phyloP scores from a whole-genome alignment of 1,284 basidiomycete species.

The Cutaneotrichosporon sp. region DNA sequence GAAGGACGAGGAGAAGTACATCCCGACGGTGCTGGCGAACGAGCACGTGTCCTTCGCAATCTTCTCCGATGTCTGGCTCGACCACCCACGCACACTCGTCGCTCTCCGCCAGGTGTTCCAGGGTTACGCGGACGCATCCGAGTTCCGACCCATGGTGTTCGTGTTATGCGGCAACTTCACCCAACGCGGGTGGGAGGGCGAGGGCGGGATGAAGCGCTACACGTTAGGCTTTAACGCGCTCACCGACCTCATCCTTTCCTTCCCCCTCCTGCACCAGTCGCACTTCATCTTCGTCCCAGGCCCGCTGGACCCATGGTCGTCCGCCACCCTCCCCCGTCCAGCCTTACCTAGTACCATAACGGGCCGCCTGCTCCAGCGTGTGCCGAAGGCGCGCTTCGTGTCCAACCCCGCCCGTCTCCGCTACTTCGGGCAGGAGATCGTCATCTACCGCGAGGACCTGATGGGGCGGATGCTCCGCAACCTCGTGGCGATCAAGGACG shows the following conservation, averaged over 20 bases:
- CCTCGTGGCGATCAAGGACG: slow-evolving; percentile 78
- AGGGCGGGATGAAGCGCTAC: slow-evolving; percentile 76
- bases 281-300: slow-evolving; percentile 96
- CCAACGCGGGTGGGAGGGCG: slow-evolving; percentile 75
- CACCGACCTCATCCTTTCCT: slow-evolving; percentile 78
- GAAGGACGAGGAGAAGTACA: slow-evolving; percentile 70
- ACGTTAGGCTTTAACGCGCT: slow-evolving; percentile 84
- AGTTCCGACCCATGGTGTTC: slow-evolving; percentile 80
- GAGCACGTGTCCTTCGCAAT: slow-evolving; percentile 85
- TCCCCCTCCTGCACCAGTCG: slow-evolving; percentile 75
- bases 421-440: slow-evolving; percentile 95
- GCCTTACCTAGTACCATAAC: slow-evolving; percentile 74
- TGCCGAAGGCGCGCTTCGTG: slow-evolving; percentile 78
- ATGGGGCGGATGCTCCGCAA: slow-evolving; percentile 95
- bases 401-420: slow-evolving; percentile 93
- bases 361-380: slow-evolving; percentile 65
- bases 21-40: slow-evolving; percentile 48
- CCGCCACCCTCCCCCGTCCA: slow-evolving; percentile 75
- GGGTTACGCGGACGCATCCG: slow-evolving; percentile 81
- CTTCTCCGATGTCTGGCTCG: slow-evolving; percentile 77
- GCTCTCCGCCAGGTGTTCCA: slow-evolving; percentile 84
- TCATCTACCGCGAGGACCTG: slow-evolving; percentile 87
- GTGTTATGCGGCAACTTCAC: slow-evolving; percentile 96
- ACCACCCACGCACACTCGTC: slow-evolving; percentile 76
- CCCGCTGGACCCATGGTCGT: slow-evolving; percentile 79